Conservation (phyloP, 2,329 filamentous ascomycete genomes). For the Aureobasidium uvarum region DNA sequence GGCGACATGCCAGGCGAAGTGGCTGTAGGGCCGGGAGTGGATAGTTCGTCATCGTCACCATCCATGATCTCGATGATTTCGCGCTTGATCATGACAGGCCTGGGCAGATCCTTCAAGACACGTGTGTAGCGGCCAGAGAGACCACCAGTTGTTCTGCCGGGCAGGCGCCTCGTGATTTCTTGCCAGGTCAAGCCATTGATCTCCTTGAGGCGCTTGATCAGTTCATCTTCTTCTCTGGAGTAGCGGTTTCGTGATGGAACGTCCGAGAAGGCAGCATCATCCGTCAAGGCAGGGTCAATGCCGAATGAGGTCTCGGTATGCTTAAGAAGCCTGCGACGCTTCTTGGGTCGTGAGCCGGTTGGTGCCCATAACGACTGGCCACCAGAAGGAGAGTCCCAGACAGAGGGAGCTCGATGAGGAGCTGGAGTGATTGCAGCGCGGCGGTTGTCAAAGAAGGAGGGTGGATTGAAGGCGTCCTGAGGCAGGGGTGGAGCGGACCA, state of each 20-base stretch:
- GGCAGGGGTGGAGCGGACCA: conserved; percentile 23
- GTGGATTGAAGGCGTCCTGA: conserved; percentile 19
- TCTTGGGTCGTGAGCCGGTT: not conserved
- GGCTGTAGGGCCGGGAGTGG: not conserved
- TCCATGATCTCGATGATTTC: conserved; percentile 34
- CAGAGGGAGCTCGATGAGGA: conserved; percentile 23
- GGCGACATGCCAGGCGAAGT: conserved; percentile 1
- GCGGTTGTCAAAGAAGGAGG: not conserved
- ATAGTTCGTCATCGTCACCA: conserved; percentile 17
- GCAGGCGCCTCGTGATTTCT: conserved; percentile 40
- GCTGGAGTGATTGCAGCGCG: not conserved
- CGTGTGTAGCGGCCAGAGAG: conserved; percentile 34
- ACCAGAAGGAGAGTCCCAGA: conserved; percentile 27
- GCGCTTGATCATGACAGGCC: conserved; percentile 23
- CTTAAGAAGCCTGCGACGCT: conserved; percentile 22
- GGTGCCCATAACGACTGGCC: conserved; percentile 31
- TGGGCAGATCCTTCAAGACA: conserved; percentile 22
- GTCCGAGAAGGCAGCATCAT: conserved; percentile 8
- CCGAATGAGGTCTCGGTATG: conserved; percentile 7
- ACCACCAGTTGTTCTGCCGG: conserved; percentile 35
- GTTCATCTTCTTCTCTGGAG: conserved; percentile 35
- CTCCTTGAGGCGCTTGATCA: conserved; percentile 45
- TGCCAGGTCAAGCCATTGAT: conserved; percentile 41
- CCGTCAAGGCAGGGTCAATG: not conserved
- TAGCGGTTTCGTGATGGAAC: conserved; percentile 27